Percentiles rank a stretch among this genome's conserved stretches.
phyloP scores from a whole-genome alignment of 805 yeast genomes.

The Yamadazyma scolyti region DNA sequence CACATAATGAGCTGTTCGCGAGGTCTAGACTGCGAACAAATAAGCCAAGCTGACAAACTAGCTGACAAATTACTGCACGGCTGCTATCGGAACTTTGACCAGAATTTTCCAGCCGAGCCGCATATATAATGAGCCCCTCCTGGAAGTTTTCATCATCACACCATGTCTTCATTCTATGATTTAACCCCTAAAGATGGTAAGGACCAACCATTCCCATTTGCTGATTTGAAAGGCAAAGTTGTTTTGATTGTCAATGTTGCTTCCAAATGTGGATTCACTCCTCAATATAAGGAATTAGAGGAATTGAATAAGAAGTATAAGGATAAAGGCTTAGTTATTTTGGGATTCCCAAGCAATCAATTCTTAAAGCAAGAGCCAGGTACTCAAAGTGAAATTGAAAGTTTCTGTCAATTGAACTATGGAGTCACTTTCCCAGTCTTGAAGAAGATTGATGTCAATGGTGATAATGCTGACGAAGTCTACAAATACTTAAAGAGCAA shows the following conservation, averaged over 20 bases:
- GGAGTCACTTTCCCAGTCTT: constrained; percentile 91
- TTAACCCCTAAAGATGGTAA: constrained; percentile 37
- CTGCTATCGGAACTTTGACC: background rate
- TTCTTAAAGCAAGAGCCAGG: constrained; percentile 44
- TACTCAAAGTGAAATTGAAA: constrained; percentile 54
- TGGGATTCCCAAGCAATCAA: constrained; percentile 46
- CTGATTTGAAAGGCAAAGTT: constrained; percentile 42
- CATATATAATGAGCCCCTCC: no score
- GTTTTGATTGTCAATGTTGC: constrained; percentile 46
- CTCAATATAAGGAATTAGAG: constrained; percentile 41
- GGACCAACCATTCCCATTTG: constrained; percentile 35
- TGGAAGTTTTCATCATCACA: no score
- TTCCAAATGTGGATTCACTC: constrained; percentile 41
- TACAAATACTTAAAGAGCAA: constrained; percentile 68
- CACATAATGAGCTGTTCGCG: no score
- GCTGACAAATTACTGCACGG: background rate
- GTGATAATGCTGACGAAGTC: constrained; percentile 74
- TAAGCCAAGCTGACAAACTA: no score
- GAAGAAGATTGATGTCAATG: constrained; percentile 87
- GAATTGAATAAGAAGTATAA: constrained; percentile 38
- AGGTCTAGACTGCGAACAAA: no score
- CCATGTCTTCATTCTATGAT: constrained; percentile 36
- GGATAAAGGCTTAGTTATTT: constrained; percentile 30
- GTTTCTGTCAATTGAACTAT: constrained; percentile 73
- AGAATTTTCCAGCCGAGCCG: no score